These are phyloP conservation scores for Podaxis pistillaris DNA, from an alignment of 768 basidiomycete species.

Conservation along the genomic window DNA sequence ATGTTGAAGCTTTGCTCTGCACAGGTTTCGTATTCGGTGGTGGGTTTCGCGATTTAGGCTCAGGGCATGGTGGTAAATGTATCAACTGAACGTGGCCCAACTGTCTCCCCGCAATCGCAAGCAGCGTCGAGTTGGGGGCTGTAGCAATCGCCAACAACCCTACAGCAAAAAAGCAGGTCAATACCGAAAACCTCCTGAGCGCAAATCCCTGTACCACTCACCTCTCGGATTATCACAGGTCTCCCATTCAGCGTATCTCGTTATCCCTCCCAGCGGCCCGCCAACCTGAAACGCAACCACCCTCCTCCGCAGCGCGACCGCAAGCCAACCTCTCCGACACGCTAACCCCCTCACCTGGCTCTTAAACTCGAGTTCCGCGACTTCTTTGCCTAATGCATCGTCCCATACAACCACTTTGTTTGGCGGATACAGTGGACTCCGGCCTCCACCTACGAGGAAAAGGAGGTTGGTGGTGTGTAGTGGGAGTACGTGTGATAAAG, in stretches of 20 bases:
- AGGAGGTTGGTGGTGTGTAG: conserved; percentile 80
- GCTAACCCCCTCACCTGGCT: conserved; percentile 79
- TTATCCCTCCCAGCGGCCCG: conserved; percentile 39
- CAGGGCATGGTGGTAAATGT: conserved; percentile 77
- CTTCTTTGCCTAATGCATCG: conserved; percentile 70
- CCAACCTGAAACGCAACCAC: conserved; percentile 78
- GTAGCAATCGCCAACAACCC: conserved; percentile 83
- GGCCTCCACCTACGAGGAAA: conserved; percentile 85
- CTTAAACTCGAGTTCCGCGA: conserved; percentile 87
- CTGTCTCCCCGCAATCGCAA: conserved; percentile 83
- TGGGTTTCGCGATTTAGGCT: conserved; percentile 55
- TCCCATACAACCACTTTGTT: conserved; percentile 94
- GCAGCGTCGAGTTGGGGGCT: conserved; percentile 72
- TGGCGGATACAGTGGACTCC: conserved; percentile 84
- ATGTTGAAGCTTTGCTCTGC: conserved; percentile 35
- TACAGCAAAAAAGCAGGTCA: conserved; percentile 18
- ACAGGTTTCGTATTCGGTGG: conserved; percentile 39
- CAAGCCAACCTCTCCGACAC: conserved; percentile 81
- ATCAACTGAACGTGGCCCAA: conserved; percentile 86
- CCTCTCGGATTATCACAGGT: conserved; percentile 87
- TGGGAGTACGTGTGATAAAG: conserved; percentile 73
- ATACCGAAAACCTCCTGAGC: conserved; percentile 16
- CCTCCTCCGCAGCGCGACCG: conserved; percentile 74
- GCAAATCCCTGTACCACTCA: conserved; percentile 30
- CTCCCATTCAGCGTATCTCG: conserved; percentile 76